A percentile compares a stretch with the other conserved stretches of the same genome.
These are phyloP conservation scores for Quercus mongolica DNA, from an alignment of 306 rosid species.

Conservation along the genomic window DNA sequence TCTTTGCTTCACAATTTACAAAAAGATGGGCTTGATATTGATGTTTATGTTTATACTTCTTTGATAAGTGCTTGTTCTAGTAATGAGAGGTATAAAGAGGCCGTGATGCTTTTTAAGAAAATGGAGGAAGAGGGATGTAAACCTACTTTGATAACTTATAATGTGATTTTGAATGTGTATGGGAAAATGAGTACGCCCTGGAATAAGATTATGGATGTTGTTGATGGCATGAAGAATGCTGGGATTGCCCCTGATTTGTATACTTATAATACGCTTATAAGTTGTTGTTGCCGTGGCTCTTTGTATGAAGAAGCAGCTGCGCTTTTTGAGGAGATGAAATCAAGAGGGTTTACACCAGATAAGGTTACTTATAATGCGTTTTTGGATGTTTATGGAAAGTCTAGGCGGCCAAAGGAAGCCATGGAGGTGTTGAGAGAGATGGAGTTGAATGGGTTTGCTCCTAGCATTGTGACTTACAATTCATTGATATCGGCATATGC, in stretches of 20 bases:
- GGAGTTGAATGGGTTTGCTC: conserved; percentile 65
- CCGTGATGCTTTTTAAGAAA: conserved; percentile 57
- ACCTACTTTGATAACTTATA: conserved; percentile 76
- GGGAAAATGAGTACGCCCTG: conserved; percentile 97
- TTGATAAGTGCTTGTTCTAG: conserved; percentile 68
- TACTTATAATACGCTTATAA: conserved; percentile 80
- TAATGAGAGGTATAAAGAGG: conserved; percentile 70
- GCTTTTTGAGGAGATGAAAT: conserved; percentile 60
- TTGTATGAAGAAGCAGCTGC: conserved; percentile 63
- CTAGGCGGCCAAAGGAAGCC: conserved; percentile 73
- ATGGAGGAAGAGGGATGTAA: conserved; percentile 69
- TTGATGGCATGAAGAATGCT: conserved; percentile 50
- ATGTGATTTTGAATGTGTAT: conserved; percentile 72
- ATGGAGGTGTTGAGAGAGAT: conserved; percentile 74
- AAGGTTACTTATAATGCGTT: conserved; percentile 79
- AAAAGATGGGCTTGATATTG: conserved; percentile 51
- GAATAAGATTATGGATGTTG: conserved; percentile 48
- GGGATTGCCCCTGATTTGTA: conserved; percentile 76
- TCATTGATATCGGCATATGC: conserved; percentile 80
- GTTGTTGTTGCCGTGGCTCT: conserved; percentile 73
- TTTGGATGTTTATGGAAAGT: conserved; percentile 92
- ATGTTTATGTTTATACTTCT: conserved; percentile 80
- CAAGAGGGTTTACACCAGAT: conserved; percentile 58
- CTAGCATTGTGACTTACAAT: conserved; percentile 65
- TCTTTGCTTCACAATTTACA: conserved; percentile 50